phyloP scores from a whole-genome alignment of 257 asterid genomes.

The Ajuga chamaepitys region DNA sequence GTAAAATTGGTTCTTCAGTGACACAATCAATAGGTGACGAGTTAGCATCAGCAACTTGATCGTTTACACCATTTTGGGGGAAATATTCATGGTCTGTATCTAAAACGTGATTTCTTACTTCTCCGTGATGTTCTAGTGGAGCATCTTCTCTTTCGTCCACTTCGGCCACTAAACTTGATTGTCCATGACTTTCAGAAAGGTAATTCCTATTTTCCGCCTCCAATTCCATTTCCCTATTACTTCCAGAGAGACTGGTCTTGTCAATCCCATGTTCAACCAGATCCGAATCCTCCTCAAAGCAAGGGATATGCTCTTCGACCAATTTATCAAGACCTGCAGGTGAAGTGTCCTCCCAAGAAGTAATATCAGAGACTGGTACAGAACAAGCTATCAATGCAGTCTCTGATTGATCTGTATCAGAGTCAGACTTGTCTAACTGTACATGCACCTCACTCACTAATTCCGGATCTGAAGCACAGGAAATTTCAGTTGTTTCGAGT shows the following conservation, averaged over 20 bases:
- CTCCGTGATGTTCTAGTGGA: conserved; percentile 22
- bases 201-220: conserved; percentile 12
- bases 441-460: conserved; percentile 21
- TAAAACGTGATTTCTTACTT: conserved; percentile 15
- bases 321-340: conserved; percentile 19
- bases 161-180: conserved; percentile 30
- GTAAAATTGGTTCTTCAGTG: conserved; percentile 21
- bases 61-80: conserved; percentile 13
- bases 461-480: conserved; percentile 15
- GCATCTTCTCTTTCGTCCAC: conserved; percentile 25
- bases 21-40: conserved; percentile 6
- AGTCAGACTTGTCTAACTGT: conserved; percentile 20
- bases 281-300: conserved; percentile 25
- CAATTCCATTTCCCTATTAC: conserved; percentile 20
- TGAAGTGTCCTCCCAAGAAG: conserved; percentile 11
- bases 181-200: conserved; percentile 14
- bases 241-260: conserved; percentile 18
- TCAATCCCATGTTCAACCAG: conserved; percentile 25
- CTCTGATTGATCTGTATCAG: conserved; percentile 20
- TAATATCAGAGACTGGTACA: conserved; percentile 17
- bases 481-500: conserved; percentile 19
- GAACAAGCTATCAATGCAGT: conserved; percentile 19
- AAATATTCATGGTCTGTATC: conserved; percentile 12
- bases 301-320: conserved; percentile 26
- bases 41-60: conserved; percentile 14